phyloP scores from a whole-genome alignment of 2,329 filamentous ascomycete species.

The Mariannaea sp. region DNA sequence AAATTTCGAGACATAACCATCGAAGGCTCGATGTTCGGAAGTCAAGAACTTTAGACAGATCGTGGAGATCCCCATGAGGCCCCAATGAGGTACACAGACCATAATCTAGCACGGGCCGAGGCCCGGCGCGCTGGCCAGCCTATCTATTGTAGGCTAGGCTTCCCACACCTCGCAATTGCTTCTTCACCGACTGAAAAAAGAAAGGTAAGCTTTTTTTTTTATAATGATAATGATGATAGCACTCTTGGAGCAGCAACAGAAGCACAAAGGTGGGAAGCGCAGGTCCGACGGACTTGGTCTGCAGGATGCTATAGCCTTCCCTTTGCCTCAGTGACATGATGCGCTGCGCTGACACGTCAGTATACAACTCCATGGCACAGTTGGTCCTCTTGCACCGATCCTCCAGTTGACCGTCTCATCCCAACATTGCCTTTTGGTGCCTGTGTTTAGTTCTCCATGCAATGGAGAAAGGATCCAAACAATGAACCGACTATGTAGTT shows the following conservation, averaged over 20 bases:
- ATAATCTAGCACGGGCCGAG: background rate
- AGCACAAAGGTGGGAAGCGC: background rate
- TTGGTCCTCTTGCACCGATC: background rate
- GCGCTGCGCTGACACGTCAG: constrained; percentile 1
- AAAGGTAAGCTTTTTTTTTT: too few relatives aligned
- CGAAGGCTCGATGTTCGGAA: constrained; percentile 5
- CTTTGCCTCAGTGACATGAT: background rate
- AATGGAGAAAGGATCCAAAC: constrained; percentile 1
- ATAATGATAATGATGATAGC: too few relatives aligned
- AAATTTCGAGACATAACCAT: background rate
- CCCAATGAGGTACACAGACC: background rate
- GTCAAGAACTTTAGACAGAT: background rate
- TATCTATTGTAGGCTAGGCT: too few relatives aligned
- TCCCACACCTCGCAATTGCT: too few relatives aligned
- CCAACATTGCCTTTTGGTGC: background rate
- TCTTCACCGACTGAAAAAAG: too few relatives aligned
- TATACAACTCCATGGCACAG: background rate
- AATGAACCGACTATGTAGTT: too few relatives aligned
- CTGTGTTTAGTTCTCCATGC: background rate
- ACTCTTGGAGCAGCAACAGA: too few relatives aligned
- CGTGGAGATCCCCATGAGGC: background rate
- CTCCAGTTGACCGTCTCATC: background rate
- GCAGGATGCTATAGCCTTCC: background rate
- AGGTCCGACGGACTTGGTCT: background rate
- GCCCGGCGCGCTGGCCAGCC: background rate